Evolutionary conservation across 2,329 filamentous ascomycete genomes (phyloP).

Genomic region (Fusarium penzigii): DNA sequence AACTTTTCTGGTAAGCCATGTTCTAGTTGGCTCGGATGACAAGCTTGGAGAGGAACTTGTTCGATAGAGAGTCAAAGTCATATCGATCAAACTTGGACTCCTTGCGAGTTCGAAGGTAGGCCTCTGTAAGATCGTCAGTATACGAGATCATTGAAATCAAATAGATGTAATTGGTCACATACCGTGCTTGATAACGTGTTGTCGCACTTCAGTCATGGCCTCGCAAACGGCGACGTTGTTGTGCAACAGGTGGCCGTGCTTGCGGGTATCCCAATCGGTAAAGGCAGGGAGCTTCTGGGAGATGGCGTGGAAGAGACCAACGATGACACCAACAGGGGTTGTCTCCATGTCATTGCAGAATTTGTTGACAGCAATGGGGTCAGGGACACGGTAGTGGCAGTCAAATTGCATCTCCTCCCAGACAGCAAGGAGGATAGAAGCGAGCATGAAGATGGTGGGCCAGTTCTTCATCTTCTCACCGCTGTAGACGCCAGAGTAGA

Average conservation of each 20-base stretch:
- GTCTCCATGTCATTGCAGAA: conserved; percentile 98
- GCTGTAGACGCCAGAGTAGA: conserved; percentile 98
- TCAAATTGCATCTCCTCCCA: conserved; percentile 99
- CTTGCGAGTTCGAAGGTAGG: conserved; percentile 78
- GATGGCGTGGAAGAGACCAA: conserved; percentile 95
- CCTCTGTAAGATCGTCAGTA: conserved; percentile 58
- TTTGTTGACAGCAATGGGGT: conserved; percentile 81
- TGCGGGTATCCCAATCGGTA: conserved; percentile 89
- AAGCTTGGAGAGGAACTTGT: conserved; percentile 95
- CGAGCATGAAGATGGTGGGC: conserved; percentile 98
- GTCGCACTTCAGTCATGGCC: conserved; percentile 92
- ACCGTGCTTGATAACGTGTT: conserved; percentile 94
- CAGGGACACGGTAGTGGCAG: conserved; percentile 91
- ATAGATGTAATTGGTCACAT: conserved; percentile 43
- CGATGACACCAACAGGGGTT: conserved; percentile 92
- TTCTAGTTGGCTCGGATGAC: conserved; percentile 88
- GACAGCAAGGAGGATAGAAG: conserved; percentile 86
- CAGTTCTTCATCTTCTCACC: conserved; percentile 98
- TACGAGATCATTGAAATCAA: background rate
- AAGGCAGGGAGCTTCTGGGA: conserved; percentile 94
- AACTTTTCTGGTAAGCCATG: conserved; percentile 2
- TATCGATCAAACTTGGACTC: conserved; percentile 83
- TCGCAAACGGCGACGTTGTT: conserved; percentile 92
- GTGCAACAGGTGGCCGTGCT: conserved; percentile 87
- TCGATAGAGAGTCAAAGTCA: conserved; percentile 93